Evolutionary conservation across 164 flowering plant genomes (phyloP).

Genomic region (Chimonanthus salicifolius): DNA sequence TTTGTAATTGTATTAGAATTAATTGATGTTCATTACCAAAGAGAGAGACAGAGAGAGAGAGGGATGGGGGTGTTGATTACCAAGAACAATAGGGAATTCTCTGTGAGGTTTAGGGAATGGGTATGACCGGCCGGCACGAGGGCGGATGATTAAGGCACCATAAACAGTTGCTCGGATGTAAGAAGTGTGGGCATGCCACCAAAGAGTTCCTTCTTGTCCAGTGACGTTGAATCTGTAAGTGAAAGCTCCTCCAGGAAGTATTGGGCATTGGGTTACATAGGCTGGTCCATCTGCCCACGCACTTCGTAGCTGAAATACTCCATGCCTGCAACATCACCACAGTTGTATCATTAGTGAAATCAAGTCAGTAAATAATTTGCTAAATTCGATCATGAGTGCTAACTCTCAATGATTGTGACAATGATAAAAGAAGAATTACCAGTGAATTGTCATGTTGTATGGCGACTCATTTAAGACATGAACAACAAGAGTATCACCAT

Average conservation of each 20-base stretch:
- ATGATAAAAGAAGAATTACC: too few species aligned
- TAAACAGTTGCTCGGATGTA: conserved; percentile 26
- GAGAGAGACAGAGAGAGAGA: not conserved
- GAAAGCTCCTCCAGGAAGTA: conserved; percentile 20
- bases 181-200: conserved; percentile 30
- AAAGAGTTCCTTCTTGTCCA: conserved; percentile 31
- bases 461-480: too few species aligned
- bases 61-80: not conserved
- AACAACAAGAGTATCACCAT: too few species aligned
- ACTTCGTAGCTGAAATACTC: conserved; percentile 20
- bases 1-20: too few species aligned
- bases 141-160: conserved; percentile 27
- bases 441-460: too few species aligned
- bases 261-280: conserved; percentile 32
- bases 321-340: conserved; percentile 25
- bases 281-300: conserved; percentile 29
- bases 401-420: too few species aligned
- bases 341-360: too few species aligned
- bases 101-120: conserved; percentile 22
- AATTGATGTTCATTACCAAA: too few species aligned
- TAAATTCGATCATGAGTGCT: too few species aligned
- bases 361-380: too few species aligned
- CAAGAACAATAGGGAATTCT: conserved; percentile 27
- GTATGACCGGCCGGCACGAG: conserved; percentile 12
- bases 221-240: conserved; percentile 27